Evolutionary conservation across 2,329 filamentous ascomycete genomes (phyloP).

Genomic region (Seiridium cupressi): DNA sequence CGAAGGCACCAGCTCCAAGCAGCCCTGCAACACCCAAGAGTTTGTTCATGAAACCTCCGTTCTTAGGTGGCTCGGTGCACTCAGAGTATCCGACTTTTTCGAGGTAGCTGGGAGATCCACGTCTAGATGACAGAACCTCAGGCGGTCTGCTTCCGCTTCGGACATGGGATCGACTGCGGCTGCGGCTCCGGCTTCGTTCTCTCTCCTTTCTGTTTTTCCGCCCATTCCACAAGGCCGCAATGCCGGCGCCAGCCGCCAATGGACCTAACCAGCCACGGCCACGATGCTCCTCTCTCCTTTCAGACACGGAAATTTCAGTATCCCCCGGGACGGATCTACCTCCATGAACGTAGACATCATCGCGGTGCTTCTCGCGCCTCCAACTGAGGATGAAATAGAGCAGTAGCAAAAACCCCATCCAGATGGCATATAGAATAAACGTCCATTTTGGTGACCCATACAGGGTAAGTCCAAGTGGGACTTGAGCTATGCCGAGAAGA

Average conservation of each 20-base stretch:
- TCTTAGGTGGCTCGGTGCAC: constrained; percentile 34
- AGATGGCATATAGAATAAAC: constrained; percentile 84
- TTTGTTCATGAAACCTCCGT: constrained; percentile 59
- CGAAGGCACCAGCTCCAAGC: constrained; percentile 61
- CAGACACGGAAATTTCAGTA: constrained; percentile 38
- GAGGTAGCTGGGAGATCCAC: constrained; percentile 55
- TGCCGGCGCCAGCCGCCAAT: constrained; percentile 49
- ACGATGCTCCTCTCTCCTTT: constrained; percentile 36
- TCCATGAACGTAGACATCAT: constrained; percentile 55
- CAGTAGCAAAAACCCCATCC: constrained; percentile 69
- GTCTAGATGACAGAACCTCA: constrained; percentile 52
- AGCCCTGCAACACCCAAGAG: constrained; percentile 60
- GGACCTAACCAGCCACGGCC: constrained; percentile 48
- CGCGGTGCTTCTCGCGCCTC: constrained; percentile 52
- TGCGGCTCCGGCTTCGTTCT: constrained; percentile 33
- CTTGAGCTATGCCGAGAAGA: constrained; percentile 79
- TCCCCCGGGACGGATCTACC: constrained; percentile 50
- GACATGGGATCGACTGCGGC: constrained; percentile 25
- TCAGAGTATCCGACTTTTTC: constrained; percentile 69
- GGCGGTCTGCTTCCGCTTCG: constrained; percentile 27
- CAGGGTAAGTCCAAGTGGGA: constrained; percentile 84
- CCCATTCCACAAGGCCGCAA: constrained; percentile 44
- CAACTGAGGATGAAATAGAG: constrained; percentile 81
- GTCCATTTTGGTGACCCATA: constrained; percentile 85
- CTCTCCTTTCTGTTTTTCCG: constrained; percentile 40